Conservation (phyloP, 352 stramenopile genomes). For the Globisporangium abappressorium region DNA sequence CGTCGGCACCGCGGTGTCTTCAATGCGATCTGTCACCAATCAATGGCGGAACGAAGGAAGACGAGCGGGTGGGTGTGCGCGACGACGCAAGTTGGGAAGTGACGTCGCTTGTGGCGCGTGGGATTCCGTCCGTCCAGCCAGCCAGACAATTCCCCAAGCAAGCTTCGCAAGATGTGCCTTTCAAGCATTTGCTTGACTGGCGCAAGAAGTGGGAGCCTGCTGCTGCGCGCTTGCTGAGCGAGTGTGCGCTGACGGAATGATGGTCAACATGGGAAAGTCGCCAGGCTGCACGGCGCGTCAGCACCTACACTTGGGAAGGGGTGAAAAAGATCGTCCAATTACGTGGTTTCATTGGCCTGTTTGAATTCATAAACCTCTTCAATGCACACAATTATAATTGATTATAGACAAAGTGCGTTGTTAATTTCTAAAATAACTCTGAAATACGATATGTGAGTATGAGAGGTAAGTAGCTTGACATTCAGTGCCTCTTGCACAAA, state of each 20-base stretch:
- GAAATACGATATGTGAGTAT: background rate
- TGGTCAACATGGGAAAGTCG: slow-evolving; percentile 19
- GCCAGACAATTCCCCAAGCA: background rate
- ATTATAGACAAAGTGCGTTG: background rate
- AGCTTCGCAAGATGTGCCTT: background rate
- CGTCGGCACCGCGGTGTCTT: background rate
- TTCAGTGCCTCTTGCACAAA: background rate
- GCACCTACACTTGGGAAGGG: background rate
- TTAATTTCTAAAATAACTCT: background rate
- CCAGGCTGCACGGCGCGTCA: slow-evolving; percentile 8
- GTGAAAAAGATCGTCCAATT: background rate
- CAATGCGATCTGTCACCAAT: background rate
- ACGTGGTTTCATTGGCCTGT: background rate
- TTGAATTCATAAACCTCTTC: background rate
- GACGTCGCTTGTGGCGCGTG: slow-evolving; percentile 3
- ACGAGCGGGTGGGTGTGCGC: background rate
- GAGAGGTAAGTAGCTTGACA: background rate
- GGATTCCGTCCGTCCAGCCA: background rate
- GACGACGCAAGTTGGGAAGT: slow-evolving; percentile 12
- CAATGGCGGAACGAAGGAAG: background rate
- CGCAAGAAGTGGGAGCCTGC: slow-evolving; percentile 2
- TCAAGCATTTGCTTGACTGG: slow-evolving; percentile 3
- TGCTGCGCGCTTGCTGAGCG: background rate
- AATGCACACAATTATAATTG: background rate
- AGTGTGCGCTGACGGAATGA: background rate